Evolutionary conservation across 805 yeast species (phyloP), one percentile per base, ranked within the genome.

Genomic region (Jamesozyma hellenica): DNA sequence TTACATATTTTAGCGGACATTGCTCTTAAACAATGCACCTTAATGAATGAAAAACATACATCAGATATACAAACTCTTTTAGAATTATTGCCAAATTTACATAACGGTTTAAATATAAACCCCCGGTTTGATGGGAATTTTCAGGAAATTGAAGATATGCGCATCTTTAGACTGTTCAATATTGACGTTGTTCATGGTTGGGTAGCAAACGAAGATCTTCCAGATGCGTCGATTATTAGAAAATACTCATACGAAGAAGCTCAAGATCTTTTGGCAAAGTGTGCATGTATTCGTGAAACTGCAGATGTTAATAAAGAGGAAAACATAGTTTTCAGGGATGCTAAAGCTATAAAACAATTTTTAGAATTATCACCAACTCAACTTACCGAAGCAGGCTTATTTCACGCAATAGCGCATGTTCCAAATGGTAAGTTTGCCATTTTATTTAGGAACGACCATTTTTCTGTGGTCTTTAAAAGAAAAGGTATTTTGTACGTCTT

Each of bases 381-480:
- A 53, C 61, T 88, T 50, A 83, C 96, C 0, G 62, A 61, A 1
- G 56, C 62, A 31, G 97, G 97, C 0, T 55, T 83, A 13, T 38
- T 53, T 1, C 59, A 61, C 32, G n/a, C n/a, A n/a, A 53, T 83
- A 45, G 60, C 64, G 42, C 53, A 59, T 2, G 50, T 82, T 15
- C 50, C 53, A 1, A 65, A 70, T 6, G 75, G 75, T 32, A 68
- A 75, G n/a, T 67, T 81, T 38, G 71, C 77, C 1, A 74, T 90
- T 0, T 73, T 90, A 45, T 90, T 90, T 65, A 70, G 96, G 52
- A 90, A 90, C 60, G 87, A 90, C 60, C 96, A 90, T 60, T 88
- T 85, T 61, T 72, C 75, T 44, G 85, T 96, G 0, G 55, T 87
- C 11, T 72, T 57, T 41, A 78, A 77, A 50, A 58, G 55, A 12